Evolutionary conservation across 176 grass and related monocot species (phyloP).

Genomic region (Alopecurus myosuroides): DNA sequence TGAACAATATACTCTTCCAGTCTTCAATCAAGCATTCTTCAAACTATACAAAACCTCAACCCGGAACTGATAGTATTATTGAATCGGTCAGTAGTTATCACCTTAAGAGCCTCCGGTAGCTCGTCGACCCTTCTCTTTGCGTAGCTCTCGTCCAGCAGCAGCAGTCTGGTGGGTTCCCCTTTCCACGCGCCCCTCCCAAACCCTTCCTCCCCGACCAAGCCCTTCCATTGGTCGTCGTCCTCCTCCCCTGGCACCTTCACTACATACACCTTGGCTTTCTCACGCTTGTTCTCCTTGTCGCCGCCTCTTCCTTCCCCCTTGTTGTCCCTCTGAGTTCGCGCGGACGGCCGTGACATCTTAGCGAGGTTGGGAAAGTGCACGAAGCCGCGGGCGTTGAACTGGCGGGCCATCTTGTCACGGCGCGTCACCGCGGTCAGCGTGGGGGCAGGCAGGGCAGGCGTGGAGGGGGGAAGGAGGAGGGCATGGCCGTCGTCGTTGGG

Average conservation of each 20-base stretch:
- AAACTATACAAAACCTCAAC: not conserved
- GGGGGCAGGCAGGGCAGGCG: not conserved
- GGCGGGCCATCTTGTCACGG: slow-evolving; percentile 66
- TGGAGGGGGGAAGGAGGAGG: not conserved
- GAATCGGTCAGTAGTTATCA: slow-evolving; percentile 34
- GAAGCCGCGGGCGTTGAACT: slow-evolving; percentile 81
- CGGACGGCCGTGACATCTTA: slow-evolving; percentile 59
- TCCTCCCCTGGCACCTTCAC: slow-evolving; percentile 41
- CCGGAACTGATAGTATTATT: not conserved
- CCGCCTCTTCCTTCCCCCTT: slow-evolving; percentile 16
- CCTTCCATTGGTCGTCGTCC: slow-evolving; percentile 52
- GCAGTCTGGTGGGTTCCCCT: slow-evolving; percentile 53
- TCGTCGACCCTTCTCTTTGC: slow-evolving; percentile 37
- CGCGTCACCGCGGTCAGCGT: slow-evolving; percentile 32
- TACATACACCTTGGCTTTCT: slow-evolving; percentile 31
- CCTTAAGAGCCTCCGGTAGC: slow-evolving; percentile 78
- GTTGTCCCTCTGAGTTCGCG: slow-evolving; percentile 46
- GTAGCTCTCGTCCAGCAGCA: slow-evolving; percentile 75
- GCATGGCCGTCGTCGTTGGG: slow-evolving; percentile 50
- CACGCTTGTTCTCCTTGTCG: not conserved
- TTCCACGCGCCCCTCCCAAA: slow-evolving; percentile 43
- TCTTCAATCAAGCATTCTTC: not conserved
- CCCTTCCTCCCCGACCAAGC: slow-evolving; percentile 55
- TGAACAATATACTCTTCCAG: not conserved
- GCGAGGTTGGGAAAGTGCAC: slow-evolving; percentile 68